A percentile compares a stretch with the other conserved stretches of the same genome.
Evolutionary conservation across 371 early-diverging fungal genomes (phyloP).

Genomic region (Apophysomyces trapeziformis): DNA sequence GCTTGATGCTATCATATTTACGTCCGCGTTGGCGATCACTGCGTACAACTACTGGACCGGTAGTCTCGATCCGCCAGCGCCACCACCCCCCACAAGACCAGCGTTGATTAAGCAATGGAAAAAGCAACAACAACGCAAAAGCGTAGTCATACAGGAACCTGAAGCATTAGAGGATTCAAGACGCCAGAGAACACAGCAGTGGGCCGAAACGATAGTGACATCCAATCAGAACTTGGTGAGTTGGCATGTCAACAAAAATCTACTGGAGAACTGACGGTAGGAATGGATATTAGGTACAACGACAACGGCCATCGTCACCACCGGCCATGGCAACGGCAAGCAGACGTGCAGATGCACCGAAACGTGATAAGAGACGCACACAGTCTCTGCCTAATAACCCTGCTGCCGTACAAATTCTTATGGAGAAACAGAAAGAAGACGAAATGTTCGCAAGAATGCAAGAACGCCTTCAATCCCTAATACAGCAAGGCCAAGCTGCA

Average conservation of each 20-base stretch:
- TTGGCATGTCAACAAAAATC: not conserved
- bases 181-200: conserved; percentile 7
- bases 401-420: conserved; percentile 8
- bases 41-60: conserved; percentile 26
- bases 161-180: not conserved
- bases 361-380: conserved; percentile 6
- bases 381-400: conserved; percentile 12
- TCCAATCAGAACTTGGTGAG: conserved; percentile 16
- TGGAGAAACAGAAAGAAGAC: conserved; percentile 15
- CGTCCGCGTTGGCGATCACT: conserved; percentile 22
- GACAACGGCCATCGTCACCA: conserved; percentile 6
- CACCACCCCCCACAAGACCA: not conserved
- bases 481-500: conserved; percentile 20
- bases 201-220: conserved; percentile 1
- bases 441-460: conserved; percentile 21
- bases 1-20: conserved; percentile 23
- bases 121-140: not conserved
- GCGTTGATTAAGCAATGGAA: conserved; percentile 9
- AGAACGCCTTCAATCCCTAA: conserved; percentile 13
- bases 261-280: too few relatives aligned
- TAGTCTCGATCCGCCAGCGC: conserved; percentile 1
- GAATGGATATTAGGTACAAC: not conserved
- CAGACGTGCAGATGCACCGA: not conserved
- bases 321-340: conserved; percentile 6
- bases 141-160: conserved; percentile 7